Conservation (phyloP, 768 basidiomycete species). For the Serpula lacrymans region DNA sequence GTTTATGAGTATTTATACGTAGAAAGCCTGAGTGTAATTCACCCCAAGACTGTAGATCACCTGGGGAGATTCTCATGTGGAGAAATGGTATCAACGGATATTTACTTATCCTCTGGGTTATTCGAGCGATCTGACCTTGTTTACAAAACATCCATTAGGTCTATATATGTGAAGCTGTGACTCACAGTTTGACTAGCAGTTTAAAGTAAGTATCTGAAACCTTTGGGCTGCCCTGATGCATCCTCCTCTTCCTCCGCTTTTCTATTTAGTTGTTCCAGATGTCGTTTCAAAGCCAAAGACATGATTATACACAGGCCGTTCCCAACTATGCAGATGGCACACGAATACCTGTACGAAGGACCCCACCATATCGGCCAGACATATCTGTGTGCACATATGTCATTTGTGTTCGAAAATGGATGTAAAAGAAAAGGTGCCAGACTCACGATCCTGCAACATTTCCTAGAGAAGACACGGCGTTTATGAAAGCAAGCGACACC, state of each 20-base stretch:
- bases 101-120: no score
- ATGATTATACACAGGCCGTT: slow-evolving; percentile 48
- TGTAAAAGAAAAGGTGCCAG: not conserved
- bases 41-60: no score
- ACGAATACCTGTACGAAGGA: slow-evolving; percentile 66
- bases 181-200: no score
- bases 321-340: slow-evolving; percentile 66
- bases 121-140: no score
- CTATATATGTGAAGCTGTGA: no score
- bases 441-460: slow-evolving; percentile 82
- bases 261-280: slow-evolving; percentile 40
- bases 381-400: slow-evolving; percentile 38
- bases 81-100: no score
- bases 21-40: no score
- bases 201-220: slow-evolving; percentile 48
- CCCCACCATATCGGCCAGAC: slow-evolving; percentile 70
- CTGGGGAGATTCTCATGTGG: no score
- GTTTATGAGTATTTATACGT: no score
- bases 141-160: no score
- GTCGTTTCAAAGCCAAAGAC: slow-evolving; percentile 45
- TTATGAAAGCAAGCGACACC: slow-evolving; percentile 80
- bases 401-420: not conserved
- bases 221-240: slow-evolving; percentile 29
- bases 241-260: slow-evolving; percentile 37
- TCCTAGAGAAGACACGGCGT: slow-evolving; percentile 78